Evolutionary conservation across 768 basidiomycete species (phyloP).

Genomic region (Cystobasidiopsis lactophilus): DNA sequence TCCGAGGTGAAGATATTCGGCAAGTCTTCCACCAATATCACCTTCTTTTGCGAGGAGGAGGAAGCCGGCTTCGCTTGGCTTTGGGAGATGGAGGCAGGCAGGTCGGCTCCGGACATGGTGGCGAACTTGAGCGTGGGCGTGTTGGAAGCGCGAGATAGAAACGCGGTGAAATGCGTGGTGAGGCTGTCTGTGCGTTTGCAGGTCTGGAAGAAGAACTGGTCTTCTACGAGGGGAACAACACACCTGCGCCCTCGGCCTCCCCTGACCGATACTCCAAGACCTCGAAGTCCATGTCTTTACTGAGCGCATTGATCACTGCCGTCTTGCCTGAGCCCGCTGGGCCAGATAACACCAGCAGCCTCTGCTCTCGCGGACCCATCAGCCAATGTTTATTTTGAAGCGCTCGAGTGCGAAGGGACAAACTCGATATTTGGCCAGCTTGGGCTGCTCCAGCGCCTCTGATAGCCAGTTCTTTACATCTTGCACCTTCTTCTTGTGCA

Average conservation of each 20-base stretch:
- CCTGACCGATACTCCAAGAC: slow-evolving; percentile 59
- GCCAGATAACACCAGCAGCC: slow-evolving; percentile 64
- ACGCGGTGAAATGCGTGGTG: slow-evolving; percentile 13
- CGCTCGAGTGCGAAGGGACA: too few species aligned
- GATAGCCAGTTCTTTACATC: slow-evolving; percentile 22
- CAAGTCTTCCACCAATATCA: slow-evolving; percentile 28
- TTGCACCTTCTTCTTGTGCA: slow-evolving; percentile 23
- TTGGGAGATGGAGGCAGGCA: neutral
- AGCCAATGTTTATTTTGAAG: too few species aligned
- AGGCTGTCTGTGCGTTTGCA: slow-evolving; percentile 9
- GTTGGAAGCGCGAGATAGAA: slow-evolving; percentile 38
- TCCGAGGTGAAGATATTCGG: slow-evolving; percentile 61
- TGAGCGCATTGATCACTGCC: slow-evolving; percentile 51
- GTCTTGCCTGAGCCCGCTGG: slow-evolving; percentile 84
- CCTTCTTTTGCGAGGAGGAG: neutral
- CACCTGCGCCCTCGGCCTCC: slow-evolving; percentile 9
- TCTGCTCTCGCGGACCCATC: slow-evolving; percentile 28
- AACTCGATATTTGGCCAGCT: slow-evolving; percentile 51
- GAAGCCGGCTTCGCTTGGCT: neutral
- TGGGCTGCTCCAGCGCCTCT: slow-evolving; percentile 21
- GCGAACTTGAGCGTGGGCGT: slow-evolving; percentile 34
- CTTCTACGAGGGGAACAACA: neutral
- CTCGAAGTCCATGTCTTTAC: slow-evolving; percentile 51
- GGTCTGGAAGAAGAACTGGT: too few species aligned
- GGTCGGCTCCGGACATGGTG: neutral